Base-by-base conservation (phyloP, 2,329 filamentous ascomycete genomes). In the Colletotrichum sansevieriae region DNA sequence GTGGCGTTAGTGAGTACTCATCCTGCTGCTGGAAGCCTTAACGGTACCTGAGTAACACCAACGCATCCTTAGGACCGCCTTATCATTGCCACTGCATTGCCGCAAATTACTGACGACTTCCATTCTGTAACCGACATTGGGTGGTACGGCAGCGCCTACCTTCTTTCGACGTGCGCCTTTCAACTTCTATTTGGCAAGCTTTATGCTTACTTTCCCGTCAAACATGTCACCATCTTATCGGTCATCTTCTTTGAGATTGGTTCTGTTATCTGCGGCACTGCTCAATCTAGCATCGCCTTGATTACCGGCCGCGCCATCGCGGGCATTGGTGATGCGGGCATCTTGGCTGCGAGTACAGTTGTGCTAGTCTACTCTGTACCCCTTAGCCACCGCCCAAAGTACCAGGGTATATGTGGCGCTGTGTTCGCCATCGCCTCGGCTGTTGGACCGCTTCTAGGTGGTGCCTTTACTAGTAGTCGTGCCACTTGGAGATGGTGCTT, bases 321-420 rank as follows among this genome's bases (percentile, higher is more conserved):
- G 3, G 80, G 80, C 1, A 47, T 78, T 0, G 80, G 79, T 0
- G 76, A 72, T 3, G 78, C 75, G 0, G 79, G 80, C 2, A 75
- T 81, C 9, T 76, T 78, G 11, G 75, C 76, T 2, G 80, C 80
- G 4, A 71, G 65, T 2, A 70, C 71, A 22, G 77, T 76, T 5
- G 80, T 86, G 66, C 79, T 85, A 49, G 76, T 76, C 12, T 75
- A 76, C 41, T 75, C 75, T 1, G 76, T 80, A 2, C 77, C 78
- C 9, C 72, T 79, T 22, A 73, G 73, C 7, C 74, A 73, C 33
- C 68, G 78, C 6, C 76, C 79, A 25, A 63, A 79, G 37, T 80
- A 76, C 54, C 76, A 74, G n/a, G 83, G 83, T 52, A 68, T 82
- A 6, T 74, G 81, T 18, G 76, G 76, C 10, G 76, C 72, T 20